Conservation (phyloP, 2,329 filamentous ascomycete genomes). For the Fusarium fujikuroi region DNA sequence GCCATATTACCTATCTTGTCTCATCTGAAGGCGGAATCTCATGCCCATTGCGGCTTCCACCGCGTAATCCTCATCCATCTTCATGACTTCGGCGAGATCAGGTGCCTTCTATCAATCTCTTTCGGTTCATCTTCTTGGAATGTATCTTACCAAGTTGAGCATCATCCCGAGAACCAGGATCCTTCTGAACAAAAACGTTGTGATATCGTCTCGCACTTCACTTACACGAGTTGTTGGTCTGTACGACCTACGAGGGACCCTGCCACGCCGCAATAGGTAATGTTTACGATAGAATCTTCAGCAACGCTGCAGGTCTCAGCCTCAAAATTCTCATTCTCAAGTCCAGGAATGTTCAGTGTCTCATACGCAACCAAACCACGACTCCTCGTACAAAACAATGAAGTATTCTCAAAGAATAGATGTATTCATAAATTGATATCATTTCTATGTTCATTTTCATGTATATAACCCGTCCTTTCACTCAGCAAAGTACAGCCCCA, state of each 20-base stretch:
- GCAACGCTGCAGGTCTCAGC: neutral
- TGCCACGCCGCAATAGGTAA: neutral
- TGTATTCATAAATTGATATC: neutral
- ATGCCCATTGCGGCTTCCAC: neutral
- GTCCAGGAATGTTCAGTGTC: neutral
- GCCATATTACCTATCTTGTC: neutral
- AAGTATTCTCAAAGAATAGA: neutral
- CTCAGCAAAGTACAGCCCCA: neutral
- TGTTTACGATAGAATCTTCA: neutral
- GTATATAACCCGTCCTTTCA: neutral
- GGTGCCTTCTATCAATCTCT: neutral
- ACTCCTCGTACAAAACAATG: neutral
- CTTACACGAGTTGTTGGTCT: neutral
- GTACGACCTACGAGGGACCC: neutral
- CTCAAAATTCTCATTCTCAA: neutral
- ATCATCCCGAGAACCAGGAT: neutral
- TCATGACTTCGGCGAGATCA: neutral
- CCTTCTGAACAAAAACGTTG: neutral
- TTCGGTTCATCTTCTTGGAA: too few species aligned
- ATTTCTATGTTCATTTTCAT: constrained; percentile 17
- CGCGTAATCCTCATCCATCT: neutral
- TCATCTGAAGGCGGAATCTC: neutral
- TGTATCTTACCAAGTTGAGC: neutral
- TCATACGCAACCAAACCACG: neutral
- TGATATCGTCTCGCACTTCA: neutral